These are phyloP conservation scores for Sodiomyces alkalinus DNA, from an alignment of 2,329 filamentous ascomycete species.

Conservation along the genomic window DNA sequence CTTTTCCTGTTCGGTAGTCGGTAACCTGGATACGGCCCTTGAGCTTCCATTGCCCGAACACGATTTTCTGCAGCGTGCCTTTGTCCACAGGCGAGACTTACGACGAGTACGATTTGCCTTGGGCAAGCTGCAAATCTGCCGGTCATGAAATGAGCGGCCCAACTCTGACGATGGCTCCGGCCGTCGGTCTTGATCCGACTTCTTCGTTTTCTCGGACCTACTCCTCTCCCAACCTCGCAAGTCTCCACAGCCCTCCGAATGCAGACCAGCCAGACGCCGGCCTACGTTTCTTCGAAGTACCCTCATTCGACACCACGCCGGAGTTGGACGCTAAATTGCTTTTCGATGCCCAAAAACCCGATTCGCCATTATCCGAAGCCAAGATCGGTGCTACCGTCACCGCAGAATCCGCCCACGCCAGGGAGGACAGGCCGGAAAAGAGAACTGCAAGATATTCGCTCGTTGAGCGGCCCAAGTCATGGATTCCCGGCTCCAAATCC, in stretches of 20 bases:
- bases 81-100: no score
- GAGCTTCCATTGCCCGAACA: not conserved
- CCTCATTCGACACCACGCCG: slow-evolving; percentile 34
- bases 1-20: not conserved
- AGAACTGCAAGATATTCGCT: slow-evolving; percentile 27
- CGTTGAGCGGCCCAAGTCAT: slow-evolving; percentile 33
- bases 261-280: slow-evolving; percentile 12
- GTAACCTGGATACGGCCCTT: not conserved
- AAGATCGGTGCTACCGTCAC: not conserved
- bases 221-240: slow-evolving; percentile 16
- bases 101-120: no score
- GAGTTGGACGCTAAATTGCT: slow-evolving; percentile 31
- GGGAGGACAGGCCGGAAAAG: slow-evolving; percentile 15
- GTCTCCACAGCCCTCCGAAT: slow-evolving; percentile 9
- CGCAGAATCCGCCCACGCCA: slow-evolving; percentile 6
- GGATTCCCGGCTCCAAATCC: slow-evolving; percentile 33
- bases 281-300: slow-evolving; percentile 32
- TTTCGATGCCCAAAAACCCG: no score
- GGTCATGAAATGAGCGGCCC: slow-evolving; percentile 21
- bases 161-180: slow-evolving; percentile 23
- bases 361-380: not conserved
- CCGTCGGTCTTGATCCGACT: slow-evolving; percentile 14
- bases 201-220: slow-evolving; percentile 17
- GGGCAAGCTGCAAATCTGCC: no score
- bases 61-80: no score